phyloP scores from a whole-genome alignment of 2,329 filamentous ascomycete species.

The Alternaria incomplexa region DNA sequence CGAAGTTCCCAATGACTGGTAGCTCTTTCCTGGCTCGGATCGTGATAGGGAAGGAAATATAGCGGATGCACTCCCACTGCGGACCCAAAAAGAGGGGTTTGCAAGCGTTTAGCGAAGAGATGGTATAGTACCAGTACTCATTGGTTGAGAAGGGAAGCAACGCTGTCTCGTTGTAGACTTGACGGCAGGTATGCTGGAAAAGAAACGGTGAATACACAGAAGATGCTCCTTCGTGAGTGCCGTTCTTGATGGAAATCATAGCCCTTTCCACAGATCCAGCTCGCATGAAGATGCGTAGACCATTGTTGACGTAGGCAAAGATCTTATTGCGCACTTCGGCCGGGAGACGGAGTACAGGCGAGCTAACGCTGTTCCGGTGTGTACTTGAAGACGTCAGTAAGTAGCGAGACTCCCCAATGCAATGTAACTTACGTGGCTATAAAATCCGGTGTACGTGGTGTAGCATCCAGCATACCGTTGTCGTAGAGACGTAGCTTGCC shows the following conservation, averaged over 20 bases:
- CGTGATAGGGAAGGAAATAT: neutral
- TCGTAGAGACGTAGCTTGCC: neutral
- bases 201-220: no score
- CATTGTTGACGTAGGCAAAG: neutral
- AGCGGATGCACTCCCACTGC: neutral
- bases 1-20: neutral
- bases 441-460: neutral
- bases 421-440: neutral
- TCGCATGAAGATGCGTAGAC: neutral
- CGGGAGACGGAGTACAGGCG: neutral
- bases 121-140: neutral
- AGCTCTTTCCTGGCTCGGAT: neutral
- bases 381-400: neutral
- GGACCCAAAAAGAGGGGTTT: accelerated
- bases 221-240: neutral
- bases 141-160: neutral
- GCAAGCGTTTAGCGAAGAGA: no score
- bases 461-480: neutral
- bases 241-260: neutral
- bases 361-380: neutral
- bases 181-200: neutral
- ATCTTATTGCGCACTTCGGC: neutral
- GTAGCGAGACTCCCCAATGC: no score
- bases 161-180: neutral
- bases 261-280: neutral